Conservation (phyloP, 805 yeast genomes). For the Hanseniaspora pseudoguilliermondii region DNA sequence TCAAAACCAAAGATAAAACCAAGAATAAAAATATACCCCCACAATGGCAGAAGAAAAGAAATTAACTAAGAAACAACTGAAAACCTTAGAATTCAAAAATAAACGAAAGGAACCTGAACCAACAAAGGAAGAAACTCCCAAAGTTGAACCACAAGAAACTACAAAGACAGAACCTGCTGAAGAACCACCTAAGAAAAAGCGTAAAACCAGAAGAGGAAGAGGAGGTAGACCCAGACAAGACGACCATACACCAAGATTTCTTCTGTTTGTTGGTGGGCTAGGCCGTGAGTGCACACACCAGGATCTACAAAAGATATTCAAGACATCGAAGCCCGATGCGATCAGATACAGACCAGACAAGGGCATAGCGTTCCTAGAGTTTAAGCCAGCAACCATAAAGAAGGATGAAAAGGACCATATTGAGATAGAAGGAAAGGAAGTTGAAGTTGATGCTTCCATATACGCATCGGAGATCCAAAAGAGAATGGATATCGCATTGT, state of each 20-base stretch:
- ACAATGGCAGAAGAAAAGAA: slow-evolving; percentile 22
- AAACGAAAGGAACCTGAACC: slow-evolving; percentile 16
- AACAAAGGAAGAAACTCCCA: slow-evolving; percentile 20
- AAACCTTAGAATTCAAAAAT: slow-evolving; percentile 27
- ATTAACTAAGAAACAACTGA: slow-evolving; percentile 28
- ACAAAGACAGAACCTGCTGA: slow-evolving; percentile 19
- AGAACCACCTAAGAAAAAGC: slow-evolving; percentile 41
- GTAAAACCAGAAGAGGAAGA: slow-evolving; percentile 69
- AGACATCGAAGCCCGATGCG: slow-evolving; percentile 56
- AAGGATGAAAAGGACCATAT: slow-evolving; percentile 20
- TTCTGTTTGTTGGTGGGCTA: slow-evolving; percentile 81
- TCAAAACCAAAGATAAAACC: slow-evolving; percentile 15
- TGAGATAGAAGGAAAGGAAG: slow-evolving; percentile 11
- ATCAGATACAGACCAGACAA: slow-evolving; percentile 71
- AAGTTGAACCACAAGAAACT: slow-evolving; percentile 14
- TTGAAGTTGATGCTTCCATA: not conserved
- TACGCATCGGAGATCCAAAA: slow-evolving; percentile 44
- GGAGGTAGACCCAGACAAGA: slow-evolving; percentile 43
- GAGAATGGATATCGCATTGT: slow-evolving; percentile 71
- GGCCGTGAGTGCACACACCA: slow-evolving; percentile 58
- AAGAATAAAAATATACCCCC: slow-evolving; percentile 5
- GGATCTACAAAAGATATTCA: slow-evolving; percentile 59
- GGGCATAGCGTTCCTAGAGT: slow-evolving; percentile 88
- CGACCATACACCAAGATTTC: slow-evolving; percentile 42
- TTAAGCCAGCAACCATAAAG: slow-evolving; percentile 35